phyloP scores from a whole-genome alignment of 768 basidiomycete genomes.

The Rhodocollybia butyracea region DNA sequence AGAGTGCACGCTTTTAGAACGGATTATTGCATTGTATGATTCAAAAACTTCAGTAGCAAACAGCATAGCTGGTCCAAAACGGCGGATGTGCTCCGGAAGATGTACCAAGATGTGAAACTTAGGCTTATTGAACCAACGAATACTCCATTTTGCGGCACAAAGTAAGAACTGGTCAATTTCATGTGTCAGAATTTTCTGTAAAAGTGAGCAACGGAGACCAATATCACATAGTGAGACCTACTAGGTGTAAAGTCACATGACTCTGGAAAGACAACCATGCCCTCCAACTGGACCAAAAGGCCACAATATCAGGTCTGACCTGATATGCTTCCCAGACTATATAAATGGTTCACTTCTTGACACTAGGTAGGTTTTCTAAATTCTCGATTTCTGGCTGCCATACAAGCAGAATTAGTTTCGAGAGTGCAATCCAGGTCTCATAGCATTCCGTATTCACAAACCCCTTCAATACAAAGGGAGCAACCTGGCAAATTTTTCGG shows the following conservation, averaged over 20 bases:
- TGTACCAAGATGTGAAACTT: conserved; percentile 26
- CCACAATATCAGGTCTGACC: background rate
- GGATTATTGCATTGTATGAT: conserved; percentile 22
- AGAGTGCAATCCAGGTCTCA: conserved; percentile 4
- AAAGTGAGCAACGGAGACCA: background rate
- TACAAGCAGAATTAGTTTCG: background rate
- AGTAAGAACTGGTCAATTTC: conserved; percentile 17
- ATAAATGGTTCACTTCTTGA: no score
- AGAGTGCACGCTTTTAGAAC: conserved; percentile 14
- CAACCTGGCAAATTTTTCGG: conserved; percentile 13
- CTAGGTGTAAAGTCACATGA: background rate
- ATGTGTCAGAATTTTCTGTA: conserved; percentile 9
- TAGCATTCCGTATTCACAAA: background rate
- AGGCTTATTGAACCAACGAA: conserved; percentile 6
- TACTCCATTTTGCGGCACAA: conserved; percentile 17
- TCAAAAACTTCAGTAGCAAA: conserved; percentile 19
- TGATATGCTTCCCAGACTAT: no score
- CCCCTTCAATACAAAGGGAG: conserved; percentile 11
- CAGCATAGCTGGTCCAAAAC: background rate
- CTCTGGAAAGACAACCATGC: background rate
- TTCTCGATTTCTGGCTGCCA: conserved; percentile 6
- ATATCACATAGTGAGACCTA: background rate
- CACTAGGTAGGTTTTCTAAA: no score
- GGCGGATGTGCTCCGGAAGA: conserved; percentile 18
- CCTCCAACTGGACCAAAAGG: background rate